Evolutionary conservation across 2,329 filamentous ascomycete genomes (phyloP), one percentile per base, ranked within the genome.

Genomic region (Alternaria ventricosa): DNA sequence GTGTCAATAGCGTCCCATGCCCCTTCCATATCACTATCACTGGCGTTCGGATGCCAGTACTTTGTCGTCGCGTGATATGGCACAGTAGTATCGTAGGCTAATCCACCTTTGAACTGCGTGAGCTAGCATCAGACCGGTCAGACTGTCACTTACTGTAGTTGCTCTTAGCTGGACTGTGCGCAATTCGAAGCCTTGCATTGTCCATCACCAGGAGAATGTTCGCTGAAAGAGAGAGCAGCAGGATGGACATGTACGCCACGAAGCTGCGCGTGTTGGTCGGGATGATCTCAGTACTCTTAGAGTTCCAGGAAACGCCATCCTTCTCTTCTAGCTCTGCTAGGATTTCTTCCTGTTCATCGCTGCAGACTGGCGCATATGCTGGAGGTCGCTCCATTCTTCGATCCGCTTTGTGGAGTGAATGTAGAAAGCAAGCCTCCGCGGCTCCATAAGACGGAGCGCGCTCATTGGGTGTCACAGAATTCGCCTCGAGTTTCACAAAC

Each of bases 1-100:
- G 76, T 78, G 33, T 78, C 71, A 11, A 79, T 73, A 1, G 71
- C 65, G 56, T 79, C 75, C 76, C 77, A 79, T n/a, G 76, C 76
- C 25, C 64, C 69, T 57, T 78, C 69, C 61, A 73, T 70, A 4
- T 71, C 64, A 45, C 63, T 66, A 12, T 71, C 66, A 36, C 63
- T 78, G 45, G 67, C 64, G 46, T 77, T 72, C 3, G 71, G 74
- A 57, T 76, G 65, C 77, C 76, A 78, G 55, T 71, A 79, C n/a
- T 71, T 51, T 3, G 73, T 70, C 51, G 70, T 70, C 11, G 73
- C 69, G 25, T 73, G 72, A 57, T 71, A 79, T 15, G 72, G 62
- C 20, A 73, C 45, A 30, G 64, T 63, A 6, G 70, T 75, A 28
- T 78, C 72, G 61, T 78, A 77, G 1, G 66, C 70, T 18, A 74